A percentile compares a stretch with the other conserved stretches of the same genome.
Conservation (phyloP, 345 rosid species). For the Euclidium syriacum region DNA sequence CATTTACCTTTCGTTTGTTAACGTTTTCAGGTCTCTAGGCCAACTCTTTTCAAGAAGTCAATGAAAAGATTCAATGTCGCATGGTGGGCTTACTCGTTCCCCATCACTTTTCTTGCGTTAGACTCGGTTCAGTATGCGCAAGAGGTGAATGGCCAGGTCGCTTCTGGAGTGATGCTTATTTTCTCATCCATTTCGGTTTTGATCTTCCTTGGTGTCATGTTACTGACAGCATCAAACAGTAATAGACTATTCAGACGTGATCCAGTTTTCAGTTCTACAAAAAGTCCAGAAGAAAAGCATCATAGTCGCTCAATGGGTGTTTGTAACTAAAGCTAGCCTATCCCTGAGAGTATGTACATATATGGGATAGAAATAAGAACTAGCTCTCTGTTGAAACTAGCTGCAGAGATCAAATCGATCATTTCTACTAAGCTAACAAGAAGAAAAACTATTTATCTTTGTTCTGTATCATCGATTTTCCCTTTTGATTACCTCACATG, state of each 20-base stretch:
- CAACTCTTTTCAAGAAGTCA: conserved; percentile 58
- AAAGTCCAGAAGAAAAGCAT: conserved; percentile 9
- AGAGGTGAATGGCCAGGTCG: conserved; percentile 35
- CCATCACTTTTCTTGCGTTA: conserved; percentile 51
- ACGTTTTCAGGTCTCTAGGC: conserved; percentile 55
- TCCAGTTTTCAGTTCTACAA: conserved; percentile 26
- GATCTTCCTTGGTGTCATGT: conserved; percentile 45
- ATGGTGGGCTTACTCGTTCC: conserved; percentile 71
- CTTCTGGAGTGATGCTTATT: conserved; percentile 38
- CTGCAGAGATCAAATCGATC: neutral
- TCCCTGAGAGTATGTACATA: too few species aligned
- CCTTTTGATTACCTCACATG: neutral
- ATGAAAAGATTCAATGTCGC: conserved; percentile 59
- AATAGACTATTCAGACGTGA: conserved; percentile 34
- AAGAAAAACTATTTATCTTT: too few species aligned
- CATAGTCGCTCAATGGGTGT: neutral
- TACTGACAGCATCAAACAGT: conserved; percentile 41
- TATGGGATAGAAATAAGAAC: neutral
- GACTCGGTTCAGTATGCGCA: conserved; percentile 50
- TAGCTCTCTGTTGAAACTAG: neutral
- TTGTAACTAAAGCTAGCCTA: neutral
- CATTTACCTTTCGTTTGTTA: neutral
- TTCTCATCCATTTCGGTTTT: conserved; percentile 43
- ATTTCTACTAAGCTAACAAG: too few species aligned
- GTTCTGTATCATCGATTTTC: neutral